Evolutionary conservation across 2,329 filamentous ascomycete species (phyloP).

Genomic region (Cordyceps cateniannulata): DNA sequence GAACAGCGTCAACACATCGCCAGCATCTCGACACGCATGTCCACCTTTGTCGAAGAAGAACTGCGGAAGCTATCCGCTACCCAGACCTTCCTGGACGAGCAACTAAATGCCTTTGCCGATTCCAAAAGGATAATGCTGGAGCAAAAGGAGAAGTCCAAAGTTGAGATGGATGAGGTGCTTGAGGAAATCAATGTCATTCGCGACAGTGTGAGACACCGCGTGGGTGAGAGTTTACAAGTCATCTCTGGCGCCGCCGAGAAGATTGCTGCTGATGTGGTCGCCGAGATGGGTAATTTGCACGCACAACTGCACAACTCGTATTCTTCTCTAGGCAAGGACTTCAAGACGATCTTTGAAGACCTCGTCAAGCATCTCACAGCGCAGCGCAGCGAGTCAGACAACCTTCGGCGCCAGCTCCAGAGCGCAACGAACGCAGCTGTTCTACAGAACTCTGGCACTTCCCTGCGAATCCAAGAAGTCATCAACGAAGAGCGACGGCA

Average conservation of each 20-base stretch:
- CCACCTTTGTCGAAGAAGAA: constrained; percentile 69
- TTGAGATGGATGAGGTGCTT: constrained; percentile 84
- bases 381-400: constrained; percentile 71
- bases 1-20: constrained; percentile 68
- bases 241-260: constrained; percentile 79
- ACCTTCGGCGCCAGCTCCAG: constrained; percentile 65
- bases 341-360: constrained; percentile 79
- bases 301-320: constrained; percentile 80
- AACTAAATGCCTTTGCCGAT: constrained; percentile 59
- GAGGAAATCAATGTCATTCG: constrained; percentile 88
- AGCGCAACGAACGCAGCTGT: constrained; percentile 62
- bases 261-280: constrained; percentile 83
- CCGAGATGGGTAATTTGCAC: constrained; percentile 80
- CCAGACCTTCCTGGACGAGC: constrained; percentile 63
- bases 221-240: constrained; percentile 77
- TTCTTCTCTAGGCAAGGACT: constrained; percentile 73
- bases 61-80: constrained; percentile 64
- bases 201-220: constrained; percentile 78
- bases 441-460: constrained; percentile 60
- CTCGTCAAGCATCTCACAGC: constrained; percentile 66
- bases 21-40: constrained; percentile 64
- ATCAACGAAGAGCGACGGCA: constrained; percentile 70
- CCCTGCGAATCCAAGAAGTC: constrained; percentile 59
- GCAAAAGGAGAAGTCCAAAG: constrained; percentile 63
- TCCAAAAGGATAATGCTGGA: constrained; percentile 63